Percentiles rank a stretch among this genome's conserved stretches.
phyloP scores from a whole-genome alignment of 495 filamentous ascomycete species.

The Tuber aestivum region DNA sequence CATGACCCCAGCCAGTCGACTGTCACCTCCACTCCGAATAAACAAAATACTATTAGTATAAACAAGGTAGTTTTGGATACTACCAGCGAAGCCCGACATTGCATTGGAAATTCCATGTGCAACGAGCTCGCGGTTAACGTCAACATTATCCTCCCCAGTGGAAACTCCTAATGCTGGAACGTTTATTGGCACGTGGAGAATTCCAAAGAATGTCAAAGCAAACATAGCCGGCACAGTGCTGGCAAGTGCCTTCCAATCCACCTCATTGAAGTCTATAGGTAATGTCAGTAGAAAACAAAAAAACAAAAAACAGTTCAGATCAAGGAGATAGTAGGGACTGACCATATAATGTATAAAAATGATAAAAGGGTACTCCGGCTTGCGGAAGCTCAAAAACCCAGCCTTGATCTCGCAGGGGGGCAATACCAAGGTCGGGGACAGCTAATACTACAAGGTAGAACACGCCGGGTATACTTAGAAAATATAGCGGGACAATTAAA shows the following conservation, averaged over 20 bases:
- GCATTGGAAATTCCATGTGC: constrained; percentile 91
- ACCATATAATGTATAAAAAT: constrained; percentile 94
- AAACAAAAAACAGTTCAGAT: constrained; percentile 23
- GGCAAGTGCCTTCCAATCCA: constrained; percentile 72
- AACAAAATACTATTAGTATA: constrained; percentile 96
- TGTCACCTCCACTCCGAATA: constrained; percentile 82
- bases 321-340: constrained; percentile 38
- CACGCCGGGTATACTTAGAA: constrained; percentile 66
- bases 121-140: constrained; percentile 86
- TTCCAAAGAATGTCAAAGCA: constrained; percentile 92
- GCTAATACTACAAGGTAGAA: constrained; percentile 77
- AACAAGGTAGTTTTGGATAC: constrained; percentile 96
- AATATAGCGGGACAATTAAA: constrained; percentile 79
- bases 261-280: constrained; percentile 58
- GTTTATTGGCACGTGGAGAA: constrained; percentile 96
- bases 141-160: constrained; percentile 80
- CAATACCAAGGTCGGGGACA: constrained; percentile 58
- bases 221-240: constrained; percentile 91
- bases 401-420: constrained; percentile 59
- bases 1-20: constrained; percentile 76
- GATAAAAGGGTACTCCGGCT: constrained; percentile 84
- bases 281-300: constrained; percentile 15
- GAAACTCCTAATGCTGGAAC: constrained; percentile 86
- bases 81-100: constrained; percentile 74
- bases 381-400: constrained; percentile 88